Conservation (phyloP, 2,329 filamentous ascomycete species). For the Lachnellula arida region DNA sequence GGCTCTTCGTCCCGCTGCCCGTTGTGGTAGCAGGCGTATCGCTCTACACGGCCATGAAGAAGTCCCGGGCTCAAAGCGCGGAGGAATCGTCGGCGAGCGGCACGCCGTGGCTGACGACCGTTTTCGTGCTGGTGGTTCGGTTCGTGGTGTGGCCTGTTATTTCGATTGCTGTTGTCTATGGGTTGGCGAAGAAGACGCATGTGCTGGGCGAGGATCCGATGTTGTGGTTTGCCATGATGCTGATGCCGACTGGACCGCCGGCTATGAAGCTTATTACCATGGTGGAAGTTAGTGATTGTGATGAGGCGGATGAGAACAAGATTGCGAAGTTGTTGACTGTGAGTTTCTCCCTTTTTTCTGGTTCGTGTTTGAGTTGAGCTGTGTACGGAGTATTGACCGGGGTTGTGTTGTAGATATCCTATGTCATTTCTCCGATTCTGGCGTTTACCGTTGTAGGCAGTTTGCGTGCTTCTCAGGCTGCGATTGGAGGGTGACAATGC, state of each 20-base stretch:
- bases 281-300: constrained; percentile 39
- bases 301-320: constrained; percentile 37
- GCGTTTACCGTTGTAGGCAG: constrained; percentile 36
- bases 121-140: constrained; percentile 48
- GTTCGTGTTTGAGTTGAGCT: no score
- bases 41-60: constrained; percentile 49
- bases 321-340: constrained; percentile 42
- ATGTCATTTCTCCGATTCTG: constrained; percentile 36
- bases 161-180: constrained; percentile 51
- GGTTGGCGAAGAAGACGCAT: constrained; percentile 47
- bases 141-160: constrained; percentile 58
- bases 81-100: constrained; percentile 2
- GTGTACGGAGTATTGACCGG: background rate
- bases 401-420: constrained; percentile 29
- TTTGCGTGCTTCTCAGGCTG: constrained; percentile 31
- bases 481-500: constrained; percentile 7
- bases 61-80: constrained; percentile 37
- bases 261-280: constrained; percentile 45
- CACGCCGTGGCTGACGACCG: constrained; percentile 46
- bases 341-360: constrained; percentile 14
- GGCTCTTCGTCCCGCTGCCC: constrained; percentile 59
- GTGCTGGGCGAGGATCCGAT: constrained; percentile 54
- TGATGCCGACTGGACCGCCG: constrained; percentile 44
- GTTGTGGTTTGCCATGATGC: constrained; percentile 56
- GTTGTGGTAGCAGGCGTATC: constrained; percentile 65